Conservation (phyloP, 768 basidiomycete genomes). For the Panaeolus cyanescens region DNA sequence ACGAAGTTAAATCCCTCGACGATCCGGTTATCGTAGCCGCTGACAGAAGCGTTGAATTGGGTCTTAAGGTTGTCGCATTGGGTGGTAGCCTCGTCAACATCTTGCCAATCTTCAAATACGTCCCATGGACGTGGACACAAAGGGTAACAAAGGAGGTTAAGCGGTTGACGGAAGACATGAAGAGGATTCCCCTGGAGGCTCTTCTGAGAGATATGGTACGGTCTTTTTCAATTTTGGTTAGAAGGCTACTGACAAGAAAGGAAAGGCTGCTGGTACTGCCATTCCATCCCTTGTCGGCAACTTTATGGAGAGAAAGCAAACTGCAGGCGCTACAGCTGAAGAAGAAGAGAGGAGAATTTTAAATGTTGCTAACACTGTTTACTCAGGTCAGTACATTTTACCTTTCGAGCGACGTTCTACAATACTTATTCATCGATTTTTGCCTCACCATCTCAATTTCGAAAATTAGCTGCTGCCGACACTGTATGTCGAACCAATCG, state of each 20-base stretch:
- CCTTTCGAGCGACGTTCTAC: too few relatives aligned
- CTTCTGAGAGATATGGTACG: neutral
- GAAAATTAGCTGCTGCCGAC: too few relatives aligned
- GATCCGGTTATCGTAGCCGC: constrained; percentile 8
- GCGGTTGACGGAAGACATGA: neutral
- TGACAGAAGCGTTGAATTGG: neutral
- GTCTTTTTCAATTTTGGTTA: neutral
- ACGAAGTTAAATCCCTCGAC: constrained; percentile 1
- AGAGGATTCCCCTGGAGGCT: neutral
- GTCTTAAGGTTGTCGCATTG: neutral
- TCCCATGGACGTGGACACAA: neutral
- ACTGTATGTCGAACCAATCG: too few relatives aligned
- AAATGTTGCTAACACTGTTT: neutral
- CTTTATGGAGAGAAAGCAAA: constrained; percentile 10
- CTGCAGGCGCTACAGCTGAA: neutral
- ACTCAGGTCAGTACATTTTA: too few relatives aligned
- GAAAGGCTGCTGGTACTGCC: constrained; percentile 8
- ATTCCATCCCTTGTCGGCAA: constrained; percentile 12
- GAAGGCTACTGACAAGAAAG: too few relatives aligned
- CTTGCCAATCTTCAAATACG: neutral
- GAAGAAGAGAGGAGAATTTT: constrained; percentile 9
- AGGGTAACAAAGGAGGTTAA: neutral
- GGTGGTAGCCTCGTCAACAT: neutral
- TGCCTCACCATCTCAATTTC: too few relatives aligned
- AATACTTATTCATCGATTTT: too few relatives aligned